Evolutionary conservation across 495 filamentous ascomycete species (phyloP), one percentile per base, ranked within the genome.

Genomic region (Aspergillus leporis): DNA sequence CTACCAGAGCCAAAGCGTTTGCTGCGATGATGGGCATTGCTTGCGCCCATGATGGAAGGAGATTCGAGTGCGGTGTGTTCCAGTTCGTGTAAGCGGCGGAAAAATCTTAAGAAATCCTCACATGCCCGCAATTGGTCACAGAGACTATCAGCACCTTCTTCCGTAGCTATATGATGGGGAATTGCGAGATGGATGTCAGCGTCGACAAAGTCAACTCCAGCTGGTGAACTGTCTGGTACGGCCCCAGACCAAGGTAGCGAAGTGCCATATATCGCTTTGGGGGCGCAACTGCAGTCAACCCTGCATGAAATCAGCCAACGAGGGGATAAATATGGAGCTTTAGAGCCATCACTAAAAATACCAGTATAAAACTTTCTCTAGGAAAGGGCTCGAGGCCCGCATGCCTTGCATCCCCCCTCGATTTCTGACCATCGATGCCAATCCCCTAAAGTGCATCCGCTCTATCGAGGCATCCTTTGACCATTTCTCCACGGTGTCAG

Each of bases 291-390:
- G 43, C 64, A 66, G 51, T 70, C 67, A 28, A 70, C 67, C 67
- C 67, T 70, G 25, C 31, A 41, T 2, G 32, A 18, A 30, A 25
- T 47, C 19, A 49, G 55, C 58, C n/a, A 58, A 41, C 5, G 38
- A 18, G 45, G 36, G 56, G 34, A 5, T n/a, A 8, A 25, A 13
- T 18, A 31, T 14, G 19, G 13, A 51, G 22, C 14, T 14, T 22
- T 18, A 38, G 3, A 28, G 18, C 25, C 43, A 47, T 18, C 13
- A 8, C 32, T 7, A 16, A 22, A 56, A 46, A 38, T 63, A 70
- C 67, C 67, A 70, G 48, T 67, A 70, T 53, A 70, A 34, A 18
- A 70, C 63, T 52, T 66, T 67, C 55, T 65, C 62, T 31, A 70
- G 51, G 49, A 70, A 67, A 45, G 60, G 58, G 25, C 58, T 65